Percentiles rank a stretch among this genome's conserved stretches.
Conservation (phyloP, 352 stramenopile species). For the Phytophthora lateralis region DNA sequence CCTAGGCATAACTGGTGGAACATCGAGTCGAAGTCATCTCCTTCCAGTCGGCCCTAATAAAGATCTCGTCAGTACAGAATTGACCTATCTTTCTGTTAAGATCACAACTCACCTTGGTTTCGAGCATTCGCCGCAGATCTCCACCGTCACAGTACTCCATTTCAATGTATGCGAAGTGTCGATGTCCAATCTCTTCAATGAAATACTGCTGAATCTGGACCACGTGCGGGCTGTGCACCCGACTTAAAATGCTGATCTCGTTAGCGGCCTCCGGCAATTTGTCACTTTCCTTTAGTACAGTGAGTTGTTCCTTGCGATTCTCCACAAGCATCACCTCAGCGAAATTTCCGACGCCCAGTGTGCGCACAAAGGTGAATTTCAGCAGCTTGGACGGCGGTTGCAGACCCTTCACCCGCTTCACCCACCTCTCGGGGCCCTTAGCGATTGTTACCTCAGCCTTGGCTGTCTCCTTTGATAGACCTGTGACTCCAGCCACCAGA, state of each 20-base stretch:
- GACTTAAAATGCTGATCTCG: constrained; percentile 71
- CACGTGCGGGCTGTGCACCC: constrained; percentile 63
- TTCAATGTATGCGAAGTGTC: constrained; percentile 83
- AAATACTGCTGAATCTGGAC: constrained; percentile 81
- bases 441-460: constrained; percentile 36
- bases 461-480: constrained; percentile 22
- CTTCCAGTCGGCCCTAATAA: constrained; percentile 47
- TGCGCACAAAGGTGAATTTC: constrained; percentile 65
- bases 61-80: background rate
- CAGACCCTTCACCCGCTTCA: constrained; percentile 55
- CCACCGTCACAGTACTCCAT: constrained; percentile 82
- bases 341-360: constrained; percentile 75
- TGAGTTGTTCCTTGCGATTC: constrained; percentile 41
- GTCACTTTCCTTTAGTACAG: constrained; percentile 83
- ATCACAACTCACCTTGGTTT: constrained; percentile 31
- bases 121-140: constrained; percentile 50
- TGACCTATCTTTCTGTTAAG: background rate
- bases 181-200: constrained; percentile 76
- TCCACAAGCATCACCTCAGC: constrained; percentile 80
- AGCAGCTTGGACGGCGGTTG: constrained; percentile 62
- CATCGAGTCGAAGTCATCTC: constrained; percentile 53
- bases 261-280: constrained; percentile 81
- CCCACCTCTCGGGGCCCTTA: constrained; percentile 52
- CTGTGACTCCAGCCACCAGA: constrained; percentile 31
- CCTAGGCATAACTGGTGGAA: constrained; percentile 77